A percentile compares a stretch with the other conserved stretches of the same genome.
Conservation (phyloP, 352 stramenopile genomes). For the Phytophthora colocasiae region DNA sequence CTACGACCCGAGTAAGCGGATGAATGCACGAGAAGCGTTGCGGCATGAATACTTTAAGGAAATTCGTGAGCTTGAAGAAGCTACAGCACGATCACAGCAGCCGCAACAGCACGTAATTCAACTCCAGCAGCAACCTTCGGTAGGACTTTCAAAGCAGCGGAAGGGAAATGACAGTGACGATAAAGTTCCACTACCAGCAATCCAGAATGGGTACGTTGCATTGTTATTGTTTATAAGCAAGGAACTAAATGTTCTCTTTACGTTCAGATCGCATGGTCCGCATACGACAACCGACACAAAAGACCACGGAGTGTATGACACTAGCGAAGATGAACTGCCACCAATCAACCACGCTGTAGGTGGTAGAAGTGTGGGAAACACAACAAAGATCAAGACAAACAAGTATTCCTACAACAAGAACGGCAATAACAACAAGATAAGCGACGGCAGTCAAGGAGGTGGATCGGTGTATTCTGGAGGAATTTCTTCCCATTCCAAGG, state of each 20-base stretch:
- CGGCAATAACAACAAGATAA: conserved; percentile 37
- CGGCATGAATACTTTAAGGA: conserved; percentile 92
- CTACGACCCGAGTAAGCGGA: conserved; percentile 91
- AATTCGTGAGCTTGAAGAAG: conserved; percentile 83
- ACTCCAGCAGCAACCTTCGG: conserved; percentile 29
- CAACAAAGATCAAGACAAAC: conserved; percentile 31
- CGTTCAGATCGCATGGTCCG: conserved; percentile 27
- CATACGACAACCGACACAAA: conserved; percentile 32
- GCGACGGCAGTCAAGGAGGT: conserved; percentile 20
- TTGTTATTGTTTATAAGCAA: neutral
- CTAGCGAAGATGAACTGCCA: conserved; percentile 55
- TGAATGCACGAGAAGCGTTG: conserved; percentile 91
- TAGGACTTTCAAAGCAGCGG: conserved; percentile 45
- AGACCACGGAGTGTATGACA: conserved; percentile 34
- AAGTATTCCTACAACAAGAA: conserved; percentile 44
- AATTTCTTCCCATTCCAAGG: conserved; percentile 32
- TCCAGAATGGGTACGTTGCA: conserved; percentile 50
- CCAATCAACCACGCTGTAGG: conserved; percentile 48
- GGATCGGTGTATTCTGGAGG: conserved; percentile 26
- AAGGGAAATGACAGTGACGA: conserved; percentile 66
- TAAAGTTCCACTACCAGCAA: conserved; percentile 58
- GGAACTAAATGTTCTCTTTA: conserved; percentile 1
- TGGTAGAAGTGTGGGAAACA: conserved; percentile 9
- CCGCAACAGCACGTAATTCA: conserved; percentile 43
- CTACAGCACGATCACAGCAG: conserved; percentile 44